Conservation (phyloP, 2,329 filamentous ascomycete species). For the Colletotrichum musae region DNA sequence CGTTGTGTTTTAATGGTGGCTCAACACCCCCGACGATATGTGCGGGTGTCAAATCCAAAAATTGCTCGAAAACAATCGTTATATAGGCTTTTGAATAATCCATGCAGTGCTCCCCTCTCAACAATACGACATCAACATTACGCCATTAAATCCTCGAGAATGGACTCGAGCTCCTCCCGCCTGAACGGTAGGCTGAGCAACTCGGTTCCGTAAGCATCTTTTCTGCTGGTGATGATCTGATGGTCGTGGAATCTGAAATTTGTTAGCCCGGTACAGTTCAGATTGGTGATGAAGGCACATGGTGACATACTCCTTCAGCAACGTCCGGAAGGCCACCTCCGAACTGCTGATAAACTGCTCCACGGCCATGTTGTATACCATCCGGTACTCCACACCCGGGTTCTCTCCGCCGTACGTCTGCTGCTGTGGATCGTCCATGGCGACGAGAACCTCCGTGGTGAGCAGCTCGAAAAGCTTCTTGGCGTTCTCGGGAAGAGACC, state of each 20-base stretch:
- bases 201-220: conserved; percentile 89
- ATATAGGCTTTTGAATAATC: too few species aligned
- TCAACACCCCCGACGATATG: too few species aligned
- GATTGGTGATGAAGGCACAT: not conserved
- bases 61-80: too few species aligned
- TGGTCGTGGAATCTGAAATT: conserved; percentile 88
- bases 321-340: conserved; percentile 93
- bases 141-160: conserved; percentile 81
- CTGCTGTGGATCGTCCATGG: conserved; percentile 73
- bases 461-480: conserved; percentile 88
- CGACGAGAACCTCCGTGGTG: conserved; percentile 85
- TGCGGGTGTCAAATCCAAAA: too few species aligned
- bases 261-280: conserved; percentile 4
- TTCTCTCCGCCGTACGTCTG: conserved; percentile 60
- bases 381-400: conserved; percentile 87
- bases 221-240: conserved; percentile 93
- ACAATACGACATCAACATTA: conserved; percentile 43
- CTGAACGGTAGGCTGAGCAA: conserved; percentile 87
- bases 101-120: not conserved
- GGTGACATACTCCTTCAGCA: conserved; percentile 85
- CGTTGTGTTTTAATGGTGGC: too few species aligned
- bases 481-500: conserved; percentile 92
- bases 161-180: conserved; percentile 88
- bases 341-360: conserved; percentile 98
- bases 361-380: conserved; percentile 93